phyloP scores from a whole-genome alignment of 2,329 filamentous ascomycete genomes.

The Penicillium rolfsii region DNA sequence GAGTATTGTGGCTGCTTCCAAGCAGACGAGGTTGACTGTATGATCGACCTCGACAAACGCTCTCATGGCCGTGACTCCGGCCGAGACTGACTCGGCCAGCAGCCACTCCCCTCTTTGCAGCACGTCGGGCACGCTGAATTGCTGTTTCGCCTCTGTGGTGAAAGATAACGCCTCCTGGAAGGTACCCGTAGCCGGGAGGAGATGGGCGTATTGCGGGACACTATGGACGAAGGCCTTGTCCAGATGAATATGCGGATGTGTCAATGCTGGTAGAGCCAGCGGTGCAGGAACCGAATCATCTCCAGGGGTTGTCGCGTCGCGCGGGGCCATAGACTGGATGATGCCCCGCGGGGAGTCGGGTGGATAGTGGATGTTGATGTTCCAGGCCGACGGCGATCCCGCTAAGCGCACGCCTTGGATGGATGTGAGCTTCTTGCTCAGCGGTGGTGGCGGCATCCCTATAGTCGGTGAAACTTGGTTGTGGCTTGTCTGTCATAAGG shows the following conservation, averaged over 20 bases:
- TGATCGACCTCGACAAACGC: conserved; percentile 73
- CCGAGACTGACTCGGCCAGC: conserved; percentile 64
- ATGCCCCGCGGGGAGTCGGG: conserved; percentile 18
- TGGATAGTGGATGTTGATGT: conserved; percentile 34
- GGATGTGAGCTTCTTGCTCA: conserved; percentile 16
- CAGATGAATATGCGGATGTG: conserved; percentile 73
- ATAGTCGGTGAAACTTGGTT: background rate
- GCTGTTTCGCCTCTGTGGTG: conserved; percentile 63
- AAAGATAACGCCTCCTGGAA: conserved; percentile 68
- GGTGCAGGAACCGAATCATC: conserved; percentile 18
- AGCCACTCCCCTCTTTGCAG: conserved; percentile 66
- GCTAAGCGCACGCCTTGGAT: conserved; percentile 38
- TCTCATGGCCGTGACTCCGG: conserved; percentile 70
- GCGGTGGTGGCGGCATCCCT: conserved; percentile 15
- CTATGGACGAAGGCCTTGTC: conserved; percentile 56
- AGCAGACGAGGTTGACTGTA: conserved; percentile 60
- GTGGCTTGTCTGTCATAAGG: background rate
- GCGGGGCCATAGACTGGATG: conserved; percentile 35
- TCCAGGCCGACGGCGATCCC: conserved; percentile 35
- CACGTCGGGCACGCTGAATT: conserved; percentile 66
- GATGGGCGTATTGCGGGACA: conserved; percentile 56
- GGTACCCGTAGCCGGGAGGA: conserved; percentile 61
- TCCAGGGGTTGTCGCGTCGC: conserved; percentile 15
- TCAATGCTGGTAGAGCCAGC: conserved; percentile 59
- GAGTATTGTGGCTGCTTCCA: conserved; percentile 61